Base-by-base conservation (phyloP, 1,284 basidiomycete species). In the Testicularia cyperi region DNA sequence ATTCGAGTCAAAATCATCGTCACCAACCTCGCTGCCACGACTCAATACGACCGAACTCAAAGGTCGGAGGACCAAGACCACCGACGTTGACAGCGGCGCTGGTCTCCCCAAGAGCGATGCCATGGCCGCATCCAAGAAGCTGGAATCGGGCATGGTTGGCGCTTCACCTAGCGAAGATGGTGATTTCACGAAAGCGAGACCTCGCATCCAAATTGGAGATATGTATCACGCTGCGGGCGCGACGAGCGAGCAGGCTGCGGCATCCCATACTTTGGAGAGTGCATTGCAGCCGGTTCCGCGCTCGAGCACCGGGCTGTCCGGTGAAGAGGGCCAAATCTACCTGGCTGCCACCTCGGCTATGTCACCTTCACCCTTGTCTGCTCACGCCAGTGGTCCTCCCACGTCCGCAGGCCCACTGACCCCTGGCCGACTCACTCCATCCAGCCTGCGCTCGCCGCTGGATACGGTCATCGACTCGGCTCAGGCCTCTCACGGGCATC, bases 401-500 rank as follows among this genome's bases (percentile, higher is more conserved):
- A 48, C 42, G 3, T n/a, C n/a, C n/a, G n/a, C n/a, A n/a, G n/a
- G n/a, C n/a, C n/a, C n/a, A n/a, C n/a, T n/a, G n/a, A n/a, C n/a
- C n/a, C 44, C 48, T 2, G 55, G 55, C 14, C 34, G 41, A 3
- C 34, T 58, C n/a, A 48, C 44, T 3, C 41, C 55, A 5, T 37
- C 48, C 7, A 52, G 44, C 22, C 35, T 58, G 24, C 44, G 48
- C 23, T 58, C 48, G 4, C 55, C 48, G 8, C 41, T 58, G 2
- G 55, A 58, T 9, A 27, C 5, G 16, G 48, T 53, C 12, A 53
- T 58, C 13, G 55, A 58, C 29, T 58, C 55, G 25, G 55, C 55
- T 6, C 48, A 53, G 18, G 55, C 55, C 6, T 58, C 55, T 15
- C 55, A 58, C 5, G 55, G 55, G 13, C 55, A 58, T 20, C 47